Evolutionary conservation across 75 land plant genomes (phyloP).

Genomic region (Cupressus sempervirens): DNA sequence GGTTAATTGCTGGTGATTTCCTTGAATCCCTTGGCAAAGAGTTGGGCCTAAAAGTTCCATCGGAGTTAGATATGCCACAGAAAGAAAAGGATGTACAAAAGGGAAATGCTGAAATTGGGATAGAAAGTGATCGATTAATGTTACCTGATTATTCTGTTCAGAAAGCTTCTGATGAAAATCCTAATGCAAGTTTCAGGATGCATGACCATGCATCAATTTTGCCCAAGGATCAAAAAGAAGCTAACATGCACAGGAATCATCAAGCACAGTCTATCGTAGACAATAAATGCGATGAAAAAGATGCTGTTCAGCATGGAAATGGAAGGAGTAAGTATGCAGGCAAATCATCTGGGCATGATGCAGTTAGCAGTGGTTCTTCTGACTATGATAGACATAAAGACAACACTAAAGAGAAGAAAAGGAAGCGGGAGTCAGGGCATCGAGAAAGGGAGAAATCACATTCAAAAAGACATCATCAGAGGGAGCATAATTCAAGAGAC

Average conservation of each 20-base stretch:
- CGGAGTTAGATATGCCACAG: conserved; percentile 15
- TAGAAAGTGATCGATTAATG: conserved; percentile 2
- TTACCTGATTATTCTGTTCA: background rate
- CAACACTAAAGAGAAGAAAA: background rate
- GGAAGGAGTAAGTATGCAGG: background rate
- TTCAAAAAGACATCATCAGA: conserved; percentile 8
- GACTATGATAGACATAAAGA: conserved; percentile 3
- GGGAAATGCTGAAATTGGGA: background rate
- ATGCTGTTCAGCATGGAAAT: background rate
- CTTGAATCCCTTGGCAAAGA: conserved; percentile 95
- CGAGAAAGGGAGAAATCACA: conserved; percentile 9
- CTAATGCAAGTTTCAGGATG: background rate
- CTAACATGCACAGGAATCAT: no score
- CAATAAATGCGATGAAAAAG: background rate
- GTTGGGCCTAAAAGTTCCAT: conserved; percentile 84
- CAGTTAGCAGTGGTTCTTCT: background rate
- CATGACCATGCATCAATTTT: background rate
- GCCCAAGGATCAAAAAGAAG: background rate
- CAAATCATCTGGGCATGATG: background rate
- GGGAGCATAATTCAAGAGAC: conserved; percentile 7
- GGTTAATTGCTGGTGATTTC: conserved; percentile 92
- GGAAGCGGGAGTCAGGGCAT: background rate
- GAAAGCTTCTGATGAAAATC: background rate
- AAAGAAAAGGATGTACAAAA: background rate
- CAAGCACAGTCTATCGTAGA: background rate